These are phyloP conservation scores for Ichthyophthirius multifiliis DNA, from an alignment of 169 alveolate species.

Conservation along the genomic window DNA sequence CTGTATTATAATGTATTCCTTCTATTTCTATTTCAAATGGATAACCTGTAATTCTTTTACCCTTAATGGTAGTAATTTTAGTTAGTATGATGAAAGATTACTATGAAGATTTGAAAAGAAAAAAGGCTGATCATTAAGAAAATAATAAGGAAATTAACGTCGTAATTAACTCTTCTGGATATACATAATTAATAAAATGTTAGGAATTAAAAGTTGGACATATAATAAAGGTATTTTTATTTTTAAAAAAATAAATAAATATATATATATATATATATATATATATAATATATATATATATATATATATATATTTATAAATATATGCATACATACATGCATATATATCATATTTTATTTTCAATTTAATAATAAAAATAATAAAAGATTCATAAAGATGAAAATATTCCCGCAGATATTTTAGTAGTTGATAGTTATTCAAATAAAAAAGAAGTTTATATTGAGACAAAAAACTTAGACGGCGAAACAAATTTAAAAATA, in stretches of 20 bases:
- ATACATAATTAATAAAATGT: conserved; percentile 46
- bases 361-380: conserved; percentile 54
- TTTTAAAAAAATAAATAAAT: conserved; percentile 4
- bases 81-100: conserved; percentile 93
- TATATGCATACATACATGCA: background rate
- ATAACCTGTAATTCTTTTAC: conserved; percentile 89
- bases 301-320: no score
- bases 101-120: conserved; percentile 91
- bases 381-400: conserved; percentile 82
- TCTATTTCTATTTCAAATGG: conserved; percentile 87
- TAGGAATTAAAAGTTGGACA: conserved; percentile 48
- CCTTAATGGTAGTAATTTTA: conserved; percentile 89
- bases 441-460: conserved; percentile 89
- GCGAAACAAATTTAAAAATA: conserved; percentile 93
- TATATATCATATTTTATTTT: background rate
- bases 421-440: conserved; percentile 87
- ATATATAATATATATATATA: no score
- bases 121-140: conserved; percentile 89
- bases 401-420: conserved; percentile 94
- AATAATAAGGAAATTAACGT: conserved; percentile 81
- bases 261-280: no score
- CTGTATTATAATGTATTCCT: conserved; percentile 85
- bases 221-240: conserved; percentile 29
- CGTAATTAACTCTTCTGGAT: background rate
- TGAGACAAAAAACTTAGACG: conserved; percentile 92